phyloP scores from a whole-genome alignment of 176 grass and related monocot species.

The Alopecurus myosuroides region DNA sequence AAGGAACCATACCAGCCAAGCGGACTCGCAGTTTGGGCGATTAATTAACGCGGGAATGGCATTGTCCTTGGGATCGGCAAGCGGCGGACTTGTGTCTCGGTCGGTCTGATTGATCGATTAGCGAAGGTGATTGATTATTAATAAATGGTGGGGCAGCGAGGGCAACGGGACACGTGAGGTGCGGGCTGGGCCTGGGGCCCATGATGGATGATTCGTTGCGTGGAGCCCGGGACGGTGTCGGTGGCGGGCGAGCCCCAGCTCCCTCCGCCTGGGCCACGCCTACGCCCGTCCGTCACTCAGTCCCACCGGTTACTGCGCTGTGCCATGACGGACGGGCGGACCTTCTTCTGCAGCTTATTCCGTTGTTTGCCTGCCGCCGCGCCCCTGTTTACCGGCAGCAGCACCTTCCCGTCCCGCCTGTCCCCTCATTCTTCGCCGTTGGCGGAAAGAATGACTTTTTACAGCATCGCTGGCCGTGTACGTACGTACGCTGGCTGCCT shows the following conservation, averaged over 20 bases:
- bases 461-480: too few relatives aligned
- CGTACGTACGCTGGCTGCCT: neutral
- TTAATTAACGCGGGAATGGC: neutral
- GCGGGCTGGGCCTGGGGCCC: neutral
- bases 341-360: neutral
- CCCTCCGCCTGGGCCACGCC: neutral
- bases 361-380: neutral
- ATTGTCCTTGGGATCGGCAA: neutral
- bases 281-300: neutral
- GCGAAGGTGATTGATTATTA: neutral
- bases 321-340: neutral
- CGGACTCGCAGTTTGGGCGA: neutral
- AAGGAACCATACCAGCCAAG: neutral
- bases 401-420: neutral
- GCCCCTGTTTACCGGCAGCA: neutral
- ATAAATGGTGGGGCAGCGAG: neutral
- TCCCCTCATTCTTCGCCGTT: neutral
- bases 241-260: constrained; percentile 27
- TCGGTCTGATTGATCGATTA: neutral
- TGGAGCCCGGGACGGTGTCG: constrained; percentile 38
- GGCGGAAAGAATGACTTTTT: neutral
- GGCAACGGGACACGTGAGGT: constrained; percentile 31
- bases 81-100: neutral
- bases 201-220: constrained; percentile 24
- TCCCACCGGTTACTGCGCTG: neutral